Conservation (phyloP, 2,329 filamentous ascomycete genomes). For the Gaeumannomyces sp. region DNA sequence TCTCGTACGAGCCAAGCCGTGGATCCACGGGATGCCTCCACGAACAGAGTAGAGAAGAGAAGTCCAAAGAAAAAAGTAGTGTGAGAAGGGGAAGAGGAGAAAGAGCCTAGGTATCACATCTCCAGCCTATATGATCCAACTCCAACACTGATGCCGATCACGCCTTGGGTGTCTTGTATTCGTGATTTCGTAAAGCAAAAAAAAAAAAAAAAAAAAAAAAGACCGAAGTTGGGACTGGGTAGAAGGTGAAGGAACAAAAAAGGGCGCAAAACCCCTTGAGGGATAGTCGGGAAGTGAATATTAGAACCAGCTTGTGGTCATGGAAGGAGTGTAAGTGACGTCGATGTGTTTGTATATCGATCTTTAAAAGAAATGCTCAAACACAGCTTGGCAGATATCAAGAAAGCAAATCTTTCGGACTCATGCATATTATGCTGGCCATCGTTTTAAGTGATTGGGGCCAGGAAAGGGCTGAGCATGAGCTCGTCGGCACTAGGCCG, state of each 20-base stretch:
- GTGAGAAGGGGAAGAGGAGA: background rate
- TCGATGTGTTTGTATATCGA: no score
- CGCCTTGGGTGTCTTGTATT: constrained; percentile 5
- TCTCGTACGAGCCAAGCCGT: background rate
- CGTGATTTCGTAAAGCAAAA: constrained; percentile 9
- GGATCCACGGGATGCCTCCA: background rate
- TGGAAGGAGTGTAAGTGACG: no score
- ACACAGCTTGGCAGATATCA: background rate
- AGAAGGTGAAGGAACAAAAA: background rate
- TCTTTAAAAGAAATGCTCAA: background rate
- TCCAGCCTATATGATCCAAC: constrained; percentile 6
- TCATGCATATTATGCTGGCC: background rate
- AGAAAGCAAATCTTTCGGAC: background rate
- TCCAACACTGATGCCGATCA: constrained; percentile 6
- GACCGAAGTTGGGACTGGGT: background rate
- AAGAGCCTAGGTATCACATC: background rate
- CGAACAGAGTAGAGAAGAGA: background rate
- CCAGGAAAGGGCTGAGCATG: constrained; percentile 75
- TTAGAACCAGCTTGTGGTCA: no score
- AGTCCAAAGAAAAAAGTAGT: background rate
- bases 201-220: background rate
- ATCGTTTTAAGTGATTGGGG: constrained; percentile 50
- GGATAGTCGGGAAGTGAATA: background rate
- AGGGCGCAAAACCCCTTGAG: background rate
- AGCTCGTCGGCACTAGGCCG: constrained; percentile 88